phyloP scores from a whole-genome alignment of 176 grass and related monocot species.

The Avena atlantica region DNA sequence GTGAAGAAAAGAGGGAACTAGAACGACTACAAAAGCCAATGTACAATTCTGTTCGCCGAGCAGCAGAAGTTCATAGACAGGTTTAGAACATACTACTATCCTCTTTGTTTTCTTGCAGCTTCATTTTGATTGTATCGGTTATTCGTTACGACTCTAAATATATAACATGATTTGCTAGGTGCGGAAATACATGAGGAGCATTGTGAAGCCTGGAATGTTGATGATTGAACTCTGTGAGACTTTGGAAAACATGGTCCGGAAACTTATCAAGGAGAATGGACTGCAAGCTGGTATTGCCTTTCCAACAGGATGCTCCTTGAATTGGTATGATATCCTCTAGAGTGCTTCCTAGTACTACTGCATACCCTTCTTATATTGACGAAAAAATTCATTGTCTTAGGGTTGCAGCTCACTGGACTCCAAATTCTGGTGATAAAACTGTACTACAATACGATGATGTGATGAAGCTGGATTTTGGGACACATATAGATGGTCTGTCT shows the following conservation, averaged over 20 bases:
- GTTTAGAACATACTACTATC: slow-evolving; percentile 13
- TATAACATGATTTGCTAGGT: slow-evolving; percentile 55
- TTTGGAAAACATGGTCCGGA: slow-evolving; percentile 60
- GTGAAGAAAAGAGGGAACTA: slow-evolving; percentile 88
- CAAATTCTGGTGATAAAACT: slow-evolving; percentile 96
- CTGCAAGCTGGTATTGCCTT: slow-evolving; percentile 68
- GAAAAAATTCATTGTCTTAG: slow-evolving; percentile 45
- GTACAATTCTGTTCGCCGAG: slow-evolving; percentile 81
- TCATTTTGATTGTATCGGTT: slow-evolving; percentile 8
- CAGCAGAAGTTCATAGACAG: slow-evolving; percentile 91
- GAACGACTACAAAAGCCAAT: slow-evolving; percentile 85
- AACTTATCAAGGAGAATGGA: slow-evolving; percentile 67
- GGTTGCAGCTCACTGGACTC: slow-evolving; percentile 99
- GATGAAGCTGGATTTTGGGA: slow-evolving; percentile 99
- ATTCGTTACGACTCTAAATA: slow-evolving; percentile 8
- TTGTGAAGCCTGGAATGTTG: slow-evolving; percentile 89
- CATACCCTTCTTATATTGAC: slow-evolving; percentile 16
- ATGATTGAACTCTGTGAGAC: slow-evolving; percentile 86
- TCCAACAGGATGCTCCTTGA: slow-evolving; percentile 65
- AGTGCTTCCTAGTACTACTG: not conserved
- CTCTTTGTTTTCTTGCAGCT: not conserved
- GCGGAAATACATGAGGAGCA: slow-evolving; percentile 88
- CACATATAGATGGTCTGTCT: slow-evolving; percentile 84
- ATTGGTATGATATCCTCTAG: slow-evolving; percentile 44
- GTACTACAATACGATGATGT: slow-evolving; percentile 97